Evolutionary conservation across 2,329 filamentous ascomycete species (phyloP).

Genomic region (Fusarium sororula): DNA sequence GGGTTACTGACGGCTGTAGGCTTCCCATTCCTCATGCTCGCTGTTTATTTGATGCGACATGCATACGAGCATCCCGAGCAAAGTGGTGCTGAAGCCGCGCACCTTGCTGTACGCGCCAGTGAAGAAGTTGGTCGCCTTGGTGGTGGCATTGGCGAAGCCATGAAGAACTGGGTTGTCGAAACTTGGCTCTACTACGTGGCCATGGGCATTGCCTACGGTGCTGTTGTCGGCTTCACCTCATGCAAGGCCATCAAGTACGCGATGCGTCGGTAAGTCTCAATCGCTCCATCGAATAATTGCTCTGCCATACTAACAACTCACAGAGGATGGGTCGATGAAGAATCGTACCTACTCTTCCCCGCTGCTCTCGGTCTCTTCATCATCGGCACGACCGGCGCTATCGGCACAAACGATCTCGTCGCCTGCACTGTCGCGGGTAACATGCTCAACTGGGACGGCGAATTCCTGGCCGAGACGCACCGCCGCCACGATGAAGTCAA

Average conservation of each 20-base stretch:
- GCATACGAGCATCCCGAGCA: not conserved
- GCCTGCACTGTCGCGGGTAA: conserved; percentile 69
- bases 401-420: conserved; percentile 68
- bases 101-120: conserved; percentile 31
- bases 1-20: not conserved
- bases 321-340: conserved; percentile 64
- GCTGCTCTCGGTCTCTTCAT: conserved; percentile 64
- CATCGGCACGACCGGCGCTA: conserved; percentile 64
- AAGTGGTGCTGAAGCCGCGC: not conserved
- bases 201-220: conserved; percentile 62
- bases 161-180: conserved; percentile 67
- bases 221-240: conserved; percentile 57
- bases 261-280: conserved; percentile 43
- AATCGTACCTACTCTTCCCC: conserved; percentile 63
- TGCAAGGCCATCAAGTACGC: conserved; percentile 58
- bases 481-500: conserved; percentile 69
- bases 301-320: too few species aligned
- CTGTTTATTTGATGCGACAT: conserved; percentile 19
- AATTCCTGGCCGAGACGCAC: conserved; percentile 65
- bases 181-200: conserved; percentile 68
- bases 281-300: too few species aligned
- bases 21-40: conserved; percentile 65
- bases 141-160: conserved; percentile 59
- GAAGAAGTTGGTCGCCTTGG: conserved; percentile 60
- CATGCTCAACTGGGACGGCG: conserved; percentile 69